phyloP scores from a whole-genome alignment of 225 moss, liverwort and hornwort species.

The Ulota crispa region DNA sequence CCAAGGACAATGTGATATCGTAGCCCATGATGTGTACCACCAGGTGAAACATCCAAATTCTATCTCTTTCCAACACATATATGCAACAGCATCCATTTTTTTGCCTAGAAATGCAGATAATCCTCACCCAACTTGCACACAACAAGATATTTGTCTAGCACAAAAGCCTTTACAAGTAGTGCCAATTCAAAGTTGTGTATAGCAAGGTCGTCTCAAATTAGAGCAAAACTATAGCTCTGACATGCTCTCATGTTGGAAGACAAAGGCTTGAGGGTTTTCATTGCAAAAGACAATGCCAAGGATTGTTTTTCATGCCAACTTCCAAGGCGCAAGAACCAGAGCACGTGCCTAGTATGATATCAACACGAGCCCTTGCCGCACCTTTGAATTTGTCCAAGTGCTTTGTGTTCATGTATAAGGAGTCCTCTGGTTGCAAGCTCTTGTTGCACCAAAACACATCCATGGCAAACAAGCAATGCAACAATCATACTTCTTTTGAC shows the following conservation, averaged over 20 bases:
- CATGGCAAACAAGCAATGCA: constrained; percentile 63
- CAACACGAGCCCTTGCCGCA: too few relatives aligned
- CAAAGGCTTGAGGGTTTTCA: neutral
- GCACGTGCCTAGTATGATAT: too few relatives aligned
- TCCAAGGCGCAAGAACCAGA: too few relatives aligned
- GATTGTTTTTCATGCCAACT: too few relatives aligned
- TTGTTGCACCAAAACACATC: constrained; percentile 70
- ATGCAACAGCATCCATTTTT: constrained; percentile 18
- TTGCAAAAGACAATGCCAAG: neutral
- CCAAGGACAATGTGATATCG: constrained; percentile 64
- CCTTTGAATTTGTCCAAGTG: constrained; percentile 32
- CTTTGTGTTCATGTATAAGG: constrained; percentile 57
- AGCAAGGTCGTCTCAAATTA: too few relatives aligned
- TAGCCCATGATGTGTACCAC: constrained; percentile 81
- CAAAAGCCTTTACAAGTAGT: too few relatives aligned
- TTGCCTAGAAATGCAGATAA: too few relatives aligned
- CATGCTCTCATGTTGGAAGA: too few relatives aligned
- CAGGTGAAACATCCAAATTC: constrained; percentile 57
- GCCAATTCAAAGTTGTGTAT: too few relatives aligned
- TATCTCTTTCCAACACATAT: constrained; percentile 50
- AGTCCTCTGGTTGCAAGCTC: constrained; percentile 60
- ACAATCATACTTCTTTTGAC: constrained; percentile 42
- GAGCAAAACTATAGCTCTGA: too few relatives aligned
- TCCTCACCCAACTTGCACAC: neutral
- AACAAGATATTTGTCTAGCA: too few relatives aligned